Evolutionary conservation across 805 yeast genomes (phyloP).

Genomic region (Saturnispora saitoi): DNA sequence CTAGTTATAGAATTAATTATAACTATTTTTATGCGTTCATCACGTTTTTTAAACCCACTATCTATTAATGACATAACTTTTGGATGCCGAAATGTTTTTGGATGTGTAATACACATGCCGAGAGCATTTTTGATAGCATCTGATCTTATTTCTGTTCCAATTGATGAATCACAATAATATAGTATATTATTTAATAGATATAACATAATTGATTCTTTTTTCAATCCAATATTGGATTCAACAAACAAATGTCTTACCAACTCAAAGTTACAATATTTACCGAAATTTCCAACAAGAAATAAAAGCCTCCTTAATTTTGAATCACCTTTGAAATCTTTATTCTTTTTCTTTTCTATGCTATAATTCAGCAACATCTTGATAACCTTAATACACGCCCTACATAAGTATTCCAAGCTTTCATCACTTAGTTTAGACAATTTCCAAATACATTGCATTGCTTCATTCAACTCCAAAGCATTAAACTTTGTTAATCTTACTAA

Average conservation of each 20-base stretch:
- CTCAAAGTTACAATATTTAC: slow-evolving; percentile 59
- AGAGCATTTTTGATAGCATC: slow-evolving; percentile 52
- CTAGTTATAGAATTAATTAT: slow-evolving; percentile 50
- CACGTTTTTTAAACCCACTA: slow-evolving; percentile 33
- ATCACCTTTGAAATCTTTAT: slow-evolving; percentile 25
- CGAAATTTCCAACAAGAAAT: slow-evolving; percentile 61
- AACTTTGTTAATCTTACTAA: slow-evolving; percentile 51
- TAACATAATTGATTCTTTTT: slow-evolving; percentile 48
- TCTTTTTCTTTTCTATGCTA: slow-evolving; percentile 21
- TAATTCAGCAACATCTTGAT: slow-evolving; percentile 43
- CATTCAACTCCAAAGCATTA: slow-evolving; percentile 51
- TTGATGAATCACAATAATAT: slow-evolving; percentile 34
- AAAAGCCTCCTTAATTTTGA: slow-evolving; percentile 47
- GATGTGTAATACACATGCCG: slow-evolving; percentile 50
- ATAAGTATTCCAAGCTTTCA: slow-evolving; percentile 39
- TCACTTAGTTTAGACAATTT: slow-evolving; percentile 36
- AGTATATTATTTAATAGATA: slow-evolving; percentile 52
- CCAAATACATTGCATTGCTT: slow-evolving; percentile 69
- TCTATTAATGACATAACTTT: slow-evolving; percentile 47
- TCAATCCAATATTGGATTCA: slow-evolving; percentile 33
- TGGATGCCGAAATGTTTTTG: slow-evolving; percentile 55
- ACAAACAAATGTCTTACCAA: slow-evolving; percentile 32
- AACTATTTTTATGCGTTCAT: slow-evolving; percentile 37
- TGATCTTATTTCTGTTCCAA: slow-evolving; percentile 32
- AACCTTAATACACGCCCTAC: slow-evolving; percentile 58